Percentiles rank a stretch among this genome's conserved stretches.
Conservation (phyloP, 2,329 filamentous ascomycete genomes). For the Knufia petricola region DNA sequence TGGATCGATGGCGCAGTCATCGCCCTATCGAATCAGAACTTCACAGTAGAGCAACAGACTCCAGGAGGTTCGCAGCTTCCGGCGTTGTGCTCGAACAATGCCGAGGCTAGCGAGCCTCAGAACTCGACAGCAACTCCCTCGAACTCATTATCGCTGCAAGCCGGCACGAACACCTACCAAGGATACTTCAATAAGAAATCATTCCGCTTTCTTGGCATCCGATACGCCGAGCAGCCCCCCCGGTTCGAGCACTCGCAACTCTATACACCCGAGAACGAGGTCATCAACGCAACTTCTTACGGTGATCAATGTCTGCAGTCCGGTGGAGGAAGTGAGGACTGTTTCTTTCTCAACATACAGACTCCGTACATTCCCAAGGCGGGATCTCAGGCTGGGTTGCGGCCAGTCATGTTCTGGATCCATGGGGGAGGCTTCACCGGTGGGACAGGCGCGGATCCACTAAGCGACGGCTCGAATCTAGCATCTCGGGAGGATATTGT, state of each 20-base stretch:
- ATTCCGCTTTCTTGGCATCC: constrained; percentile 40
- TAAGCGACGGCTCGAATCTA: constrained; percentile 1
- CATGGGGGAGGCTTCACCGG: constrained; percentile 49
- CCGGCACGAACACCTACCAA: constrained; percentile 37
- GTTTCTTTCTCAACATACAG: constrained; percentile 42
- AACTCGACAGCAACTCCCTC: constrained; percentile 27
- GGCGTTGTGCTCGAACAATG: constrained; percentile 44
- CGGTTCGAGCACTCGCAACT: constrained; percentile 40
- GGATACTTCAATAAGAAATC: constrained; percentile 47
- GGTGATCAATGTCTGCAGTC: constrained; percentile 37
- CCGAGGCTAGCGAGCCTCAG: constrained; percentile 26
- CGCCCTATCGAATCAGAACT: constrained; percentile 22
- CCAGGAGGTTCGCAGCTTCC: constrained; percentile 28
- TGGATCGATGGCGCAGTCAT: constrained; percentile 36
- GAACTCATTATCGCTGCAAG: constrained; percentile 32
- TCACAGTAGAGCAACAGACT: not conserved
- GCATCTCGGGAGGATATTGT: constrained; percentile 49
- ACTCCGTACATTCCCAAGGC: constrained; percentile 36
- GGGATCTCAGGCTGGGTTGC: constrained; percentile 31
- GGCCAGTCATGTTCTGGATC: constrained; percentile 44
- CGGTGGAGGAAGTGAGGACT: constrained; percentile 35
- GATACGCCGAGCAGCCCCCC: constrained; percentile 33
- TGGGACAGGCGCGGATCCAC: constrained; percentile 27
- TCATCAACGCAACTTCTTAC: constrained; percentile 38
- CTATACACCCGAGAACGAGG: constrained; percentile 38